phyloP scores from a whole-genome alignment of 148 eudicot species.

The Rhododendron henanense region DNA sequence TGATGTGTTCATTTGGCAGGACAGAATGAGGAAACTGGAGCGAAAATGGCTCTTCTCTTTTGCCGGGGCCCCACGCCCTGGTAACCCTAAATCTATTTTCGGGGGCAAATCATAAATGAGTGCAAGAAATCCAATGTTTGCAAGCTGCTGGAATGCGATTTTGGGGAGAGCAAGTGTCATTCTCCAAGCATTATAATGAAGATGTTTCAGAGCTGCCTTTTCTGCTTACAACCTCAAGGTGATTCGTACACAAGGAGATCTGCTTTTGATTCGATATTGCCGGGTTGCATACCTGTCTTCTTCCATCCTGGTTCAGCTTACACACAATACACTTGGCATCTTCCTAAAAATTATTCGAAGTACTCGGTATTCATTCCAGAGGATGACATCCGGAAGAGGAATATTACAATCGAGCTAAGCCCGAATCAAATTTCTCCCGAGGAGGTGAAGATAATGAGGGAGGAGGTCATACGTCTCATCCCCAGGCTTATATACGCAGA shows the following conservation, averaged over 20 bases:
- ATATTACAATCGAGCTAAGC: slow-evolving; percentile 64
- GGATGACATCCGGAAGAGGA: slow-evolving; percentile 55
- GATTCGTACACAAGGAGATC: slow-evolving; percentile 98
- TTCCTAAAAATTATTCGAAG: slow-evolving; percentile 65
- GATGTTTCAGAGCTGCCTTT: slow-evolving; percentile 90
- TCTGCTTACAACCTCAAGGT: slow-evolving; percentile 93
- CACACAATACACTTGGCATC: slow-evolving; percentile 90
- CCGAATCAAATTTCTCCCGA: slow-evolving; percentile 52
- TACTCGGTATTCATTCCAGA: slow-evolving; percentile 88
- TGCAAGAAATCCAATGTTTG: slow-evolving; percentile 57
- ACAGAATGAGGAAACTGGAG: slow-evolving; percentile 69
- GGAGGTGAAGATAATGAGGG: slow-evolving; percentile 72
- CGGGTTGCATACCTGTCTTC: slow-evolving; percentile 97
- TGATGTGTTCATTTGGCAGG: slow-evolving; percentile 76
- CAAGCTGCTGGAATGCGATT: slow-evolving; percentile 73
- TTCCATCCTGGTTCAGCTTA: slow-evolving; percentile 89
- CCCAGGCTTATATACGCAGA: slow-evolving; percentile 84
- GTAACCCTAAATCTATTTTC: slow-evolving; percentile 64
- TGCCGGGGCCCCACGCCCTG: slow-evolving; percentile 97
- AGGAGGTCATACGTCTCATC: slow-evolving; percentile 82
- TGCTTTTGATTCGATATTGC: slow-evolving; percentile 88
- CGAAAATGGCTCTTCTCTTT: slow-evolving; percentile 80
- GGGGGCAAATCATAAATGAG: slow-evolving; percentile 74
- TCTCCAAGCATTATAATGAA: slow-evolving; percentile 89
- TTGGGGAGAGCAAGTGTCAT: slow-evolving; percentile 80